Base-by-base conservation (phyloP, 78 protist species). In the Paratrimastix pyriformis region DNA sequence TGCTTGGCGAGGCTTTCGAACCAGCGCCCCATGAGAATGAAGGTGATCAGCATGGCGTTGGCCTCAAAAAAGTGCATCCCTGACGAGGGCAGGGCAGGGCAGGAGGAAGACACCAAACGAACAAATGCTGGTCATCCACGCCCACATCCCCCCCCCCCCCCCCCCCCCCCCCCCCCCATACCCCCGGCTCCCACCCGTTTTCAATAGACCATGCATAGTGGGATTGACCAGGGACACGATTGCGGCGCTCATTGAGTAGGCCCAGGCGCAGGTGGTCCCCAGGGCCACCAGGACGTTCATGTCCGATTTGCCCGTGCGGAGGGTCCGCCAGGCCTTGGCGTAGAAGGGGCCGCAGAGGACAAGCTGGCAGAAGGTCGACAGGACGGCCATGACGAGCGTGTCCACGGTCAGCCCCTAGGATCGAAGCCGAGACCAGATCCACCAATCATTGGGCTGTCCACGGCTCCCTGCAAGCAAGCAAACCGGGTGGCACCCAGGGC, bases 281-380 rank as follows among this genome's bases (percentile, higher is more conserved):
- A 93, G 46, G 15, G 81, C 58, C 2, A 89, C 86, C 57, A 94
- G 84, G 33, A 87, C 91, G 76, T 90, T 93, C 98, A 94, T 94
- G 73, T 79, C 87, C 0, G 93, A 83, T 8, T 75, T 42, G 33
- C 85, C 78, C 77, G 87, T 86, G 29, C 59, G 55, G 8, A 92
- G 60, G 30, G 94, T 79, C 18, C 4, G 46, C 33, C 29, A 72
- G 3, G 89, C 89, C 37, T 70, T 65, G 8, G 79, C 59, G 85
- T 85, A 86, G 75, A 92, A 94, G 50, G 35, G 77, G 33, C 44
- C 18, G 40, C 93, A 92, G 64, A 77, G 40, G 43, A n/a, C 6
- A 40, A 88, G 72, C 75, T 88, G 90, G 39, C 83, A 86, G 3
- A 90, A 90, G 54, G 89, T 78, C 30, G 84, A 46, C 9, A 86